Evolutionary conservation across 805 yeast species (phyloP), one percentile per base, ranked within the genome.

Genomic region (Saturnispora saitoi): DNA sequence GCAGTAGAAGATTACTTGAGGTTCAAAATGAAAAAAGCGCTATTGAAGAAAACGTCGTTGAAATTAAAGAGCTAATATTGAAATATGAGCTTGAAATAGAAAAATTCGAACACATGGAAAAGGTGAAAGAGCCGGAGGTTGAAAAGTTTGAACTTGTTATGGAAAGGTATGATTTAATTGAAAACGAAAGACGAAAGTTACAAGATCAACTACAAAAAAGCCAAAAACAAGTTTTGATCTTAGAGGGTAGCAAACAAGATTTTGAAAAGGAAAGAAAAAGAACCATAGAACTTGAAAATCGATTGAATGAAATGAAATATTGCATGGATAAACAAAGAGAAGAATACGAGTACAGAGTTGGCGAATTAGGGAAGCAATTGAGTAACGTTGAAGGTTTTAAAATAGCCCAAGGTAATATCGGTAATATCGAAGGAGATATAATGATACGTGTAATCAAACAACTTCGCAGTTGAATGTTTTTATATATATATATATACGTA

Each of bases 171-270:
- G 29, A 40, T 26, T 17, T 41, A 14, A 15, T 41, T 32, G 45
- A 46, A n/a, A 36, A 32, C n/a, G 49, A 45, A n/a, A 38, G 36
- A 15, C 30, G 34, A 4, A 32, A 31, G 17, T 46, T 15, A n/a
- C 30, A 19, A 24, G 45, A 26, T 32, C 36, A 41, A 30, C 30
- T 45, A n/a, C 15, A 20, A 9, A 45, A 20, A 24, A 15, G 38
- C 10, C 48, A 28, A 17, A 17, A 17, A n/a, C 38, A 45, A 15
- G 30, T 30, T 22, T 7, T 15, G 20, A 30, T 20, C 4, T 22
- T 37, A 7, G 20, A 11, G 9, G 43, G 22, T 5, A 17, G n/a
- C 38, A 45, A 38, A n/a, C 28, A 30, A n/a, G n/a, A 15, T 4
- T 11, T 39, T 12, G 48, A 45, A 15, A 4, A 6, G 8, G 42